Evolutionary conservation across 2,329 filamentous ascomycete species (phyloP).

Genomic region (Neofusicoccum umdonicola): DNA sequence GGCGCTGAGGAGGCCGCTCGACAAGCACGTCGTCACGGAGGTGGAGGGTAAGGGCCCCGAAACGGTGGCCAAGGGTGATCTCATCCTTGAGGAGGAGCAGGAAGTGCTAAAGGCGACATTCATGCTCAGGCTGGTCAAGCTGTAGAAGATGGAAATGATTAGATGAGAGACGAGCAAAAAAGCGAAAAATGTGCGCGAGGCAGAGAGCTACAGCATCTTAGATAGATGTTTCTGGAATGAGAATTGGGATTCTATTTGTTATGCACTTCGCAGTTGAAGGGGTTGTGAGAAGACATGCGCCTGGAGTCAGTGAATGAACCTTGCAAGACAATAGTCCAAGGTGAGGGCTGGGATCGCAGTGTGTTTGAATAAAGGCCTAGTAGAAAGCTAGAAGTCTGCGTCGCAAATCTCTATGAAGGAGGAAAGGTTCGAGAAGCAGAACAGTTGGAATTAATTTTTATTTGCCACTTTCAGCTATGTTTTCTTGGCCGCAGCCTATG

Average conservation of each 20-base stretch:
- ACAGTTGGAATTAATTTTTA: neutral
- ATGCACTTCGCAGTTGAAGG: neutral
- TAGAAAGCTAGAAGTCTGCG: no score
- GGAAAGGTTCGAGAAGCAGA: no score
- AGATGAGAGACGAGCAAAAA: neutral
- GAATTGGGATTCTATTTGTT: neutral
- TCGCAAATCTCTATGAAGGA: no score
- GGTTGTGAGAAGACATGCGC: no score
- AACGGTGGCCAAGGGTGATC: slow-evolving; percentile 48
- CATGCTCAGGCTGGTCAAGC: slow-evolving; percentile 70
- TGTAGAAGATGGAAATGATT: slow-evolving; percentile 35
- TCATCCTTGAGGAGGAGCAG: slow-evolving; percentile 81
- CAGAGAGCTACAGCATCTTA: neutral
- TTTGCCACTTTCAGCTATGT: neutral
- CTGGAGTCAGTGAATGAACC: no score
- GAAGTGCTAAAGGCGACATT: slow-evolving; percentile 82
- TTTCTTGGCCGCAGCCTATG: slow-evolving; percentile 5
- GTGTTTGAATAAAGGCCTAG: no score
- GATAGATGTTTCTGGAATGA: neutral
- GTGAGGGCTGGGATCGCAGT: no score
- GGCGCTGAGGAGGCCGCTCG: slow-evolving; percentile 72
- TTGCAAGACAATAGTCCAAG: no score
- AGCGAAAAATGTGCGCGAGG: neutral
- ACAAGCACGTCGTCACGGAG: slow-evolving; percentile 63
- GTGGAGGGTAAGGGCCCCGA: slow-evolving; percentile 58